These are phyloP conservation scores for Claviceps sp. DNA, from an alignment of 2,329 filamentous ascomycete species.

Conservation along the genomic window DNA sequence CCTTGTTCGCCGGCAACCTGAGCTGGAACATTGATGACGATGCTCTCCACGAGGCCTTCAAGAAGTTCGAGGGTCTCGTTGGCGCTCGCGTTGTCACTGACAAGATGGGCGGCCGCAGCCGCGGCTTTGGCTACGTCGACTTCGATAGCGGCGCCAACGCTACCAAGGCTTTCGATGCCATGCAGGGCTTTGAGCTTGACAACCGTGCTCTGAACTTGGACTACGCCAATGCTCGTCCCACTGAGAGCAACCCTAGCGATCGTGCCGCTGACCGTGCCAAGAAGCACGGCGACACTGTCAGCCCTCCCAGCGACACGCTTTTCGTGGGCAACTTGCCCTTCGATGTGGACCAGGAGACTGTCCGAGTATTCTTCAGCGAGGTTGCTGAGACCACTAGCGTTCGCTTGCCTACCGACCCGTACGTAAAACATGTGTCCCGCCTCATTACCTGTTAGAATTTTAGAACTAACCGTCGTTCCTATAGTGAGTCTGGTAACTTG, in stretches of 20 bases:
- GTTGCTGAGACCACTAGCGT: conserved; percentile 62
- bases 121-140: conserved; percentile 90
- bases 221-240: conserved; percentile 55
- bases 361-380: conserved; percentile 62
- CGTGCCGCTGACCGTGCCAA: conserved; percentile 51
- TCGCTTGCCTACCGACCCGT: conserved; percentile 75
- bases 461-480: not conserved
- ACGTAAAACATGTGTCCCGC: conserved; percentile 18
- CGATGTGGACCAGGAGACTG: conserved; percentile 61
- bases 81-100: conserved; percentile 74
- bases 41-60: conserved; percentile 67
- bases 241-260: conserved; percentile 35
- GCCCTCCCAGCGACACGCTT: conserved; percentile 71
- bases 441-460: too few relatives aligned
- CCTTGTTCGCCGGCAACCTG: conserved; percentile 81
- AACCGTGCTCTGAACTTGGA: conserved; percentile 66
- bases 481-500: conserved; percentile 61
- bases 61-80: conserved; percentile 59
- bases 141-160: conserved; percentile 57
- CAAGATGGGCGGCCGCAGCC: conserved; percentile 66
- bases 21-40: conserved; percentile 87
- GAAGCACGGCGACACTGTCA: conserved; percentile 66
- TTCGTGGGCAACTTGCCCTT: conserved; percentile 90
- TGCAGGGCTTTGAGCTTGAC: conserved; percentile 62
- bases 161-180: conserved; percentile 57